A percentile compares a stretch with the other conserved stretches of the same genome.
phyloP scores from a whole-genome alignment of 768 basidiomycete genomes.

The Leccinellum albellum region DNA sequence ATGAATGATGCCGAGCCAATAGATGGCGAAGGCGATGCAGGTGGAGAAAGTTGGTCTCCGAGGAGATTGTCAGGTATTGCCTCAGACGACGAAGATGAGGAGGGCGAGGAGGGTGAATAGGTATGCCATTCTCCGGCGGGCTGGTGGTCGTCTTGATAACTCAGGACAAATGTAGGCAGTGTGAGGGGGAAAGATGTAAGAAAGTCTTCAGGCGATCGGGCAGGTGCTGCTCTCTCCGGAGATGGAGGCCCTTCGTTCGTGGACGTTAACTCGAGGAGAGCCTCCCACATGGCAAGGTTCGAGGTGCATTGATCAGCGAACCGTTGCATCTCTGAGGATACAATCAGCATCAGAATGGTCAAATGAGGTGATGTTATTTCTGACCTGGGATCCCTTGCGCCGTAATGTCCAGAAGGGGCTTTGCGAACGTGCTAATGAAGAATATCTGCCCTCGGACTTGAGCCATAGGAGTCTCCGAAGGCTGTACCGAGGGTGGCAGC shows the following conservation, averaged over 20 bases:
- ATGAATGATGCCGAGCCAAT: conserved; percentile 24
- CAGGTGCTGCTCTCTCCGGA: conserved; percentile 21
- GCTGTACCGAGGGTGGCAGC: conserved; percentile 56
- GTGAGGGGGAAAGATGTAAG: conserved; percentile 55
- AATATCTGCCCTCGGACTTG: conserved; percentile 85
- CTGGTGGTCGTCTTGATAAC: conserved; percentile 24
- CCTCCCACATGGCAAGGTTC: conserved; percentile 71
- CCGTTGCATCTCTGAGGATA: conserved; percentile 53
- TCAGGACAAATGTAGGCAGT: conserved; percentile 42
- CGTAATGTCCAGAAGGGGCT: conserved; percentile 78
- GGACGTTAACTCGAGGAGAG: conserved; percentile 40
- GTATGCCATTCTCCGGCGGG: conserved; percentile 23
- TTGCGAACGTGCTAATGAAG: conserved; percentile 80
- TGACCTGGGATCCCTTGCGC: conserved; percentile 70
- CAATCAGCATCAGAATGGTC: conserved; percentile 9
- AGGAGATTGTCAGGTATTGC: conserved; percentile 20
- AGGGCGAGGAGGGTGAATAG: conserved; percentile 24
- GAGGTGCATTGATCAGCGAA: conserved; percentile 65
- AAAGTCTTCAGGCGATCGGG: conserved; percentile 40
- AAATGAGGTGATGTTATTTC: conserved; percentile 10
- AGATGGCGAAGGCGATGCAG: conserved; percentile 28
- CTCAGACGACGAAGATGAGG: conserved; percentile 30
- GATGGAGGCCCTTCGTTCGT: conserved; percentile 5
- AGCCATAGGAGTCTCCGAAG: conserved; percentile 47
- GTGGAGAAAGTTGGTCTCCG: conserved; percentile 23